Percentiles rank a stretch among this genome's conserved stretches.
Conservation (phyloP, 768 basidiomycete genomes). For the Mycena kentingensis region DNA sequence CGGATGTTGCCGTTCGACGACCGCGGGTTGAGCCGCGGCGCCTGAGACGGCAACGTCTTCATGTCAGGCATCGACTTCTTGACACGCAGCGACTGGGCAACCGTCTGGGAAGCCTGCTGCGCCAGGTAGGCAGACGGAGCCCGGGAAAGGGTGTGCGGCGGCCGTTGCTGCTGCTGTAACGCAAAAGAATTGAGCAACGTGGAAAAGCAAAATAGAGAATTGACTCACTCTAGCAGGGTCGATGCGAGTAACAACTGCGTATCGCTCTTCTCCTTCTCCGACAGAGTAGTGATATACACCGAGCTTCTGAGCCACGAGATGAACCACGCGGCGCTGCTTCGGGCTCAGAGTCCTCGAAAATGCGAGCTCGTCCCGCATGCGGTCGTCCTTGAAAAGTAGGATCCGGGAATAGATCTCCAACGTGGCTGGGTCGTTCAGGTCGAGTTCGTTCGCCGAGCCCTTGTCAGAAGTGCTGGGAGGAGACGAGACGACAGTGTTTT, state of each 20-base stretch:
- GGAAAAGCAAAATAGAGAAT: constrained; percentile 7
- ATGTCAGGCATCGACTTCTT: constrained; percentile 99
- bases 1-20: constrained; percentile 89
- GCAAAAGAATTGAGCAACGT: constrained; percentile 11
- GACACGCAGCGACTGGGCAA: constrained; percentile 67
- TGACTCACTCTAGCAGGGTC: constrained; percentile 76
- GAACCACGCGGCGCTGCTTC: constrained; percentile 89
- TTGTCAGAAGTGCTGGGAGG: constrained; percentile 72
- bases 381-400: constrained; percentile 95
- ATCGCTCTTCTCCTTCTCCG: constrained; percentile 89
- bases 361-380: constrained; percentile 95
- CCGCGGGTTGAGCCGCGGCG: constrained; percentile 76
- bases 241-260: constrained; percentile 91
- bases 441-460: constrained; percentile 69
- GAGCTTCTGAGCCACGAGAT: constrained; percentile 94
- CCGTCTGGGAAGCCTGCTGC: constrained; percentile 48
- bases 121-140: constrained; percentile 81
- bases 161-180: constrained; percentile 41
- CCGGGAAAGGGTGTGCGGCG: constrained; percentile 72
- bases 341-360: constrained; percentile 87
- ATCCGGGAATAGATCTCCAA: constrained; percentile 97
- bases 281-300: constrained; percentile 94
- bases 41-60: constrained; percentile 80
- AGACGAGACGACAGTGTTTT: constrained; percentile 52
- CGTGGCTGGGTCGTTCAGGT: constrained; percentile 93